Conservation (phyloP, 495 filamentous ascomycete species). For the Penicillium samsonianum region DNA sequence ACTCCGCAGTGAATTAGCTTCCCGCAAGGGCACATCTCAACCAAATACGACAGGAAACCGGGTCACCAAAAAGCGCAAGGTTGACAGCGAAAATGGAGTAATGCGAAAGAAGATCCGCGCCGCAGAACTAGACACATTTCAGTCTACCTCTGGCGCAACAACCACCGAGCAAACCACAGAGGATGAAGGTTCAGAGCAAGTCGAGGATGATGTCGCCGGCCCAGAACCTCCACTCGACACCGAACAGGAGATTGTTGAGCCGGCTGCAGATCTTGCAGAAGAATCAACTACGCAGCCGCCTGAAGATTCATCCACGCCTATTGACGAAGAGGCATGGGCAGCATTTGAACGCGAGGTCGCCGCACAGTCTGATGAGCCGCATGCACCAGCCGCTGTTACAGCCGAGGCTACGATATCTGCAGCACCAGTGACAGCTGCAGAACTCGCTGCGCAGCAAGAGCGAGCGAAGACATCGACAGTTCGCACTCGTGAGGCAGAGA, state of each 20-base stretch:
- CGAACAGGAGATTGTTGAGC: conserved; percentile 17
- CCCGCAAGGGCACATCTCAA: conserved; percentile 63
- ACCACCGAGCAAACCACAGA: conserved; percentile 25
- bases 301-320: conserved; percentile 23
- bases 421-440: conserved; percentile 64
- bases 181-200: conserved; percentile 30
- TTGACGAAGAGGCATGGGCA: conserved; percentile 87
- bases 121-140: conserved; percentile 30
- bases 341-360: conserved; percentile 87
- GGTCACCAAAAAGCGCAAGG: conserved; percentile 60
- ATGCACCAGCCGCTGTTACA: conserved; percentile 35
- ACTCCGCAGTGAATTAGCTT: conserved; percentile 76
- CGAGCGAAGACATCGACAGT: conserved; percentile 54
- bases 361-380: conserved; percentile 46
- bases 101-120: conserved; percentile 52
- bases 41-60: conserved; percentile 43
- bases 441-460: conserved; percentile 65
- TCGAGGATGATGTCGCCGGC: conserved; percentile 35
- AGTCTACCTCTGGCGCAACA: conserved; percentile 26
- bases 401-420: conserved; percentile 65
- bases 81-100: conserved; percentile 47
- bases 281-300: conserved; percentile 19
- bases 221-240: conserved; percentile 28
- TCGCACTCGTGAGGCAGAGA: conserved; percentile 55
- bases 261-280: conserved; percentile 17